phyloP scores from a whole-genome alignment of 75 land plant genomes.

The Pinus albicaulis region DNA sequence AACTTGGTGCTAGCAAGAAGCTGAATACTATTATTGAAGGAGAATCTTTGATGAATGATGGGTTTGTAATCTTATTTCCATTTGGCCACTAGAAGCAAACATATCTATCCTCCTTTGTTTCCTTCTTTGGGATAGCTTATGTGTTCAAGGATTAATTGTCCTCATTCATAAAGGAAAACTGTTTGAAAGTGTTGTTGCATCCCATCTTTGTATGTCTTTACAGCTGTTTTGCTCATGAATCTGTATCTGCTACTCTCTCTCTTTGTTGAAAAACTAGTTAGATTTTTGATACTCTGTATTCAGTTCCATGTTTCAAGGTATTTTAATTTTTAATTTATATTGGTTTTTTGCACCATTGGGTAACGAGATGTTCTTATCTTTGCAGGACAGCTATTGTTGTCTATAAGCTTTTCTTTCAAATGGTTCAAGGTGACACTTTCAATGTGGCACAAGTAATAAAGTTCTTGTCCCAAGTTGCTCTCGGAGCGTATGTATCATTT shows the following conservation, averaged over 20 bases:
- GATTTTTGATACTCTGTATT: too few relatives aligned
- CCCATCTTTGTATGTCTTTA: too few relatives aligned
- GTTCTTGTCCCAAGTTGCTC: slow-evolving; percentile 68
- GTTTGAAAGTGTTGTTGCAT: too few relatives aligned
- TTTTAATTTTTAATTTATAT: too few relatives aligned
- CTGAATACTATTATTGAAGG: slow-evolving; percentile 96
- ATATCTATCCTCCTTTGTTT: neutral
- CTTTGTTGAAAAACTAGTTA: too few relatives aligned
- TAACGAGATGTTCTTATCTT: neutral
- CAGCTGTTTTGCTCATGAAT: too few relatives aligned
- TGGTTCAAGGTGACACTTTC: slow-evolving; percentile 78
- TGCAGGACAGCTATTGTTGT: slow-evolving; percentile 97
- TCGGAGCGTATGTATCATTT: slow-evolving; percentile 84
- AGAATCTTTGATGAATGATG: slow-evolving; percentile 99
- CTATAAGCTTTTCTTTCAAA: slow-evolving; percentile 70
- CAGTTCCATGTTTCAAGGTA: too few relatives aligned
- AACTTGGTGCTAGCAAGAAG: slow-evolving; percentile 96
- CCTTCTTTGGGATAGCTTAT: too few relatives aligned
- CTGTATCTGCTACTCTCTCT: too few relatives aligned
- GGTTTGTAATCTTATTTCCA: slow-evolving; percentile 36
- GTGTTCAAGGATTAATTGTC: too few relatives aligned
- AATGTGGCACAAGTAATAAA: slow-evolving; percentile 46
- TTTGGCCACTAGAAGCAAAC: neutral
- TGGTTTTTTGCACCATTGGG: too few relatives aligned
- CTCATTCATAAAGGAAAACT: too few relatives aligned